A percentile compares a stretch with the other conserved stretches of the same genome.
Evolutionary conservation across 2,329 filamentous ascomycete genomes (phyloP).

Genomic region (Fusarium duplospermum): DNA sequence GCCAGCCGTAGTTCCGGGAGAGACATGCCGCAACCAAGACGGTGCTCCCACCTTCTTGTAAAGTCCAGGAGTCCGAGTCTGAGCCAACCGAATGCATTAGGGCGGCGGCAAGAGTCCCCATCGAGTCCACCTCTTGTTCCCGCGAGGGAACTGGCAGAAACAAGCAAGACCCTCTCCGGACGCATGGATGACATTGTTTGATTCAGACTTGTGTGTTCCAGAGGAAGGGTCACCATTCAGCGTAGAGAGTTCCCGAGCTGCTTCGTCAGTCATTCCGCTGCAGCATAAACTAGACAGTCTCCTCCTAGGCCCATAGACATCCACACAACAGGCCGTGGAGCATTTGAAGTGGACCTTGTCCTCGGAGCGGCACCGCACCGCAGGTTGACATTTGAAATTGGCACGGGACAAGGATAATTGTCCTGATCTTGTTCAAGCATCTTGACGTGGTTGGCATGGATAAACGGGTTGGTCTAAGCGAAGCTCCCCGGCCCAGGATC

Average conservation of each 20-base stretch:
- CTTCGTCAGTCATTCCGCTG: constrained; percentile 16
- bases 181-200: neutral
- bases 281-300: constrained; percentile 17
- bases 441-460: neutral
- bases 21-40: neutral
- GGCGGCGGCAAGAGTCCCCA: neutral
- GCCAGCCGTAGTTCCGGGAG: neutral
- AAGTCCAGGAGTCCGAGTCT: neutral
- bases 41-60: constrained; percentile 1
- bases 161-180: neutral
- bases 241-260: neutral
- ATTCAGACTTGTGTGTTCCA: constrained; percentile 6
- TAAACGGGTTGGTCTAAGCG: neutral
- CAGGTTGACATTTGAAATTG: constrained; percentile 1
- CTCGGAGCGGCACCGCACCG: constrained; percentile 3
- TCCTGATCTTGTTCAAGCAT: neutral
- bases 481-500: neutral
- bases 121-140: neutral
- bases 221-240: constrained; percentile 19
- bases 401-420: neutral
- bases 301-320: neutral
- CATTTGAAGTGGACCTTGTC: neutral
- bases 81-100: neutral
- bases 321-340: neutral
- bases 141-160: neutral